Conservation (phyloP, 176 grass and related monocot genomes). For the Oryza australiensis region DNA sequence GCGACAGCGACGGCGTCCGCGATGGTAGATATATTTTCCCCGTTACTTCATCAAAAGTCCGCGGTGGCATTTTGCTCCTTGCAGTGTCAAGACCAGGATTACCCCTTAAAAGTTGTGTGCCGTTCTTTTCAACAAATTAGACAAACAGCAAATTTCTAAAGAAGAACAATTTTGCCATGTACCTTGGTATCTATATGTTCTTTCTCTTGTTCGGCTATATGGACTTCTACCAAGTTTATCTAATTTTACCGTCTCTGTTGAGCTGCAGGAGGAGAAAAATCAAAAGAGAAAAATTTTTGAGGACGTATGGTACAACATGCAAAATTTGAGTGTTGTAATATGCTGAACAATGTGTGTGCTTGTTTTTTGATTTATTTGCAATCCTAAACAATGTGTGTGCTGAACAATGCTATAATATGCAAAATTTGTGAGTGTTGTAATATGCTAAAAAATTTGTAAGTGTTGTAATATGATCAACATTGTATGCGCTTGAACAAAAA, state of each 20-base stretch:
- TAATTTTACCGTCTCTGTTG: constrained; percentile 12
- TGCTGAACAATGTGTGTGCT: no score
- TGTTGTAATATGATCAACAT: no score
- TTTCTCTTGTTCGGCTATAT: not conserved
- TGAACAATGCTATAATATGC: no score
- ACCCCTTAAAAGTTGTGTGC: not conserved
- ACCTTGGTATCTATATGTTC: constrained; percentile 9
- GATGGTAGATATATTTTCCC: not conserved
- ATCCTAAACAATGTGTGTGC: no score
- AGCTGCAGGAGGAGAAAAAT: constrained; percentile 60
- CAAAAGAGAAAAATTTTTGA: no score
- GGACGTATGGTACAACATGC: no score
- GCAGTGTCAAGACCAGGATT: not conserved
- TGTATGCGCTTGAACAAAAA: no score
- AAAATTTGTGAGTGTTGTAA: no score
- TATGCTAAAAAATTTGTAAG: no score
- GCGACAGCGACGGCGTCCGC: no score
- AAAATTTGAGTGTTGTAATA: no score
- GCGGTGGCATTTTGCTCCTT: not conserved
- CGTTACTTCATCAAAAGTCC: constrained; percentile 3
- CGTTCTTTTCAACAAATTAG: not conserved
- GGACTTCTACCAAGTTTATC: constrained; percentile 6
- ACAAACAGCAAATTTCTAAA: not conserved
- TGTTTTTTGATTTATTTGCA: no score
- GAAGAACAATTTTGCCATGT: not conserved